phyloP scores from a whole-genome alignment of 495 filamentous ascomycete species.

The Penicillium dipodomyicola region DNA sequence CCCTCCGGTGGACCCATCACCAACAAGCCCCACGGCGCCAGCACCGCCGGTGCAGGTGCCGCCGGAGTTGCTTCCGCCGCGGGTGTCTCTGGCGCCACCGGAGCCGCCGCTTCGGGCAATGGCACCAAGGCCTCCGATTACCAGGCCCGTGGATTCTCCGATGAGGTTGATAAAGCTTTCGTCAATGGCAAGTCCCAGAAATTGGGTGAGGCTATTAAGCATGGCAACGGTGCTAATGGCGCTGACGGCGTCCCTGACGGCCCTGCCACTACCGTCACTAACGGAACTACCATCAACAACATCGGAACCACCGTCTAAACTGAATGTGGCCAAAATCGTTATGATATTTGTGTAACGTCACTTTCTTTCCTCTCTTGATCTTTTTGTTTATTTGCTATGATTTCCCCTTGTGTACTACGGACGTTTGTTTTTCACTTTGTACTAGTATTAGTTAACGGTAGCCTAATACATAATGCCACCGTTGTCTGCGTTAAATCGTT shows the following conservation, averaged over 20 bases:
- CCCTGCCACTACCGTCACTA: conserved; percentile 4
- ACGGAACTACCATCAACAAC: conserved; percentile 20
- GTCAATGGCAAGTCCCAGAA: conserved; percentile 30
- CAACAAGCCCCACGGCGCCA: conserved; percentile 61
- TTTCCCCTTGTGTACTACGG: conserved; percentile 29
- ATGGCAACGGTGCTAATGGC: conserved; percentile 7
- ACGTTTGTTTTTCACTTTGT: conserved; percentile 15
- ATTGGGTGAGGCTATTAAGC: conserved; percentile 20
- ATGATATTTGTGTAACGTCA: conserved; percentile 6
- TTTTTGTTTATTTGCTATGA: conserved; percentile 20
- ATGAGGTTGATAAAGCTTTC: conserved; percentile 55
- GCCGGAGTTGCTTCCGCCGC: conserved; percentile 11
- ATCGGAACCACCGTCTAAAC: conserved; percentile 15
- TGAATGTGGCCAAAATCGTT: not conserved
- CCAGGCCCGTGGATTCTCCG: conserved; percentile 48
- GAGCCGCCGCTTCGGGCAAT: conserved; percentile 11
- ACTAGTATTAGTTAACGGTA: conserved; percentile 26
- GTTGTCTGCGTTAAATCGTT: conserved; percentile 14
- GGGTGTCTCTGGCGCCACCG: conserved; percentile 13
- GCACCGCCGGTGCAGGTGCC: conserved; percentile 14
- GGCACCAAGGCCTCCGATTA: conserved; percentile 24
- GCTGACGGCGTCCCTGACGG: conserved; percentile 5
- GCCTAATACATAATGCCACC: conserved; percentile 32
- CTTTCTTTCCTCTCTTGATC: conserved; percentile 12
- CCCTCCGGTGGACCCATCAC: conserved; percentile 60